phyloP scores from a whole-genome alignment of 768 basidiomycete genomes.

The Leccinellum albellum region DNA sequence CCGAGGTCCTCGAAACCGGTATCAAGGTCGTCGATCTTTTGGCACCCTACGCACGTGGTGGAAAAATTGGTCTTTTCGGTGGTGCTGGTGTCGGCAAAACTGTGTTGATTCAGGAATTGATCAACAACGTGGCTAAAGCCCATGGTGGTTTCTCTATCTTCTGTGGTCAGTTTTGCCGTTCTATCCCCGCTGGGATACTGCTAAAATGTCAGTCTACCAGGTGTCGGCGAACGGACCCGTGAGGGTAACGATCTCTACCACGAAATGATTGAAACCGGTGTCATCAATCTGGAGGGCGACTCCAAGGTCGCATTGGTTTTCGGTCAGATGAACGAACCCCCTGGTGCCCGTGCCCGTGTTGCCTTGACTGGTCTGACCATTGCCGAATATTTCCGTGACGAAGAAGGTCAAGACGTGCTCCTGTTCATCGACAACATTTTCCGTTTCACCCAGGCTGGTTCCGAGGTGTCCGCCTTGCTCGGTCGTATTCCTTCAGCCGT shows the following conservation, averaged over 20 bases:
- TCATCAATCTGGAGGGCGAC: conserved; percentile 99
- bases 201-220: conserved; percentile 35
- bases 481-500: conserved; percentile 99
- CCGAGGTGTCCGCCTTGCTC: conserved; percentile 98
- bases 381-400: conserved; percentile 99
- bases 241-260: conserved; percentile 99
- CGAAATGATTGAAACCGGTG: conserved; percentile 99
- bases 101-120: conserved; percentile 98
- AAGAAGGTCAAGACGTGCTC: conserved; percentile 99
- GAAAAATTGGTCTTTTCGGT: conserved; percentile 99
- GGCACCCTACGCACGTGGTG: conserved; percentile 99
- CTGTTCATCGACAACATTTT: conserved; percentile 99
- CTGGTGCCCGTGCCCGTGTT: conserved; percentile 99
- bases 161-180: conserved; percentile 60
- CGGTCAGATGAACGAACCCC: conserved; percentile 99
- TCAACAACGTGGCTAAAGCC: conserved; percentile 99
- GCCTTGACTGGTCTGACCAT: conserved; percentile 99
- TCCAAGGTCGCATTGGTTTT: conserved; percentile 99
- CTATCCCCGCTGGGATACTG: not conserved
- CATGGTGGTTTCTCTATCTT: conserved; percentile 99
- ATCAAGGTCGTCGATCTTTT: conserved; percentile 99
- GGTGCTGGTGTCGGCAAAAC: conserved; percentile 99
- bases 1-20: conserved; percentile 98
- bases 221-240: conserved; percentile 99
- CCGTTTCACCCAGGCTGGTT: conserved; percentile 99